A percentile compares a stretch with the other conserved stretches of the same genome.
phyloP scores from a whole-genome alignment of 2,329 filamentous ascomycete species.

The Plectosphaerella plurivora region DNA sequence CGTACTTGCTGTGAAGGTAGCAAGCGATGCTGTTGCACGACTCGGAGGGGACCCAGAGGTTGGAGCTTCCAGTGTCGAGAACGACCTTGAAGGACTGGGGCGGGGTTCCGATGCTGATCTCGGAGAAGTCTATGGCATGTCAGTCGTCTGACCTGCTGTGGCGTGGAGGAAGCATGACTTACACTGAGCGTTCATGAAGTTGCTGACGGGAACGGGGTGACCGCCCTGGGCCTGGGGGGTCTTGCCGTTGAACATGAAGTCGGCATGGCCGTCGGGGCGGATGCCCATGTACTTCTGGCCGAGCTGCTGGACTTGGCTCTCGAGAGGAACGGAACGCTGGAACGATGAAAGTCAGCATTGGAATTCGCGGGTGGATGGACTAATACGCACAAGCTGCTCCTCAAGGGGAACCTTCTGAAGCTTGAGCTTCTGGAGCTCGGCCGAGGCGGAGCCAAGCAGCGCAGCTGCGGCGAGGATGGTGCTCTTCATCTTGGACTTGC shows the following conservation, averaged over 20 bases:
- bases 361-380: neutral
- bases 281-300: conserved; percentile 95
- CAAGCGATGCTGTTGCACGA: conserved; percentile 94
- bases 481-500: conserved; percentile 71
- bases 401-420: conserved; percentile 92
- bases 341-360: conserved; percentile 3
- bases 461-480: conserved; percentile 72
- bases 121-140: conserved; percentile 76
- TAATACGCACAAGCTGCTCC: conserved; percentile 77
- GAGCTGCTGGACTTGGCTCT: conserved; percentile 75
- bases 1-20: conserved; percentile 96
- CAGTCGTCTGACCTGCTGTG: neutral
- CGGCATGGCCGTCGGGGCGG: conserved; percentile 63
- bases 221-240: conserved; percentile 60
- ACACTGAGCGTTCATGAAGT: conserved; percentile 99
- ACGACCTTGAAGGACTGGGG: conserved; percentile 97
- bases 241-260: conserved; percentile 76
- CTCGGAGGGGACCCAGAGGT: conserved; percentile 93
- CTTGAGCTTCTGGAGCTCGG: conserved; percentile 92
- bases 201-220: conserved; percentile 85
- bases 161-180: conserved; percentile 33
- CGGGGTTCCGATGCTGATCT: conserved; percentile 88
- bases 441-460: conserved; percentile 78
- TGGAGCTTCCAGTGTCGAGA: conserved; percentile 96
- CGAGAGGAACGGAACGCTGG: conserved; percentile 73